Base-by-base conservation (phyloP, 2,329 filamentous ascomycete species). In the Penicillium sp. region DNA sequence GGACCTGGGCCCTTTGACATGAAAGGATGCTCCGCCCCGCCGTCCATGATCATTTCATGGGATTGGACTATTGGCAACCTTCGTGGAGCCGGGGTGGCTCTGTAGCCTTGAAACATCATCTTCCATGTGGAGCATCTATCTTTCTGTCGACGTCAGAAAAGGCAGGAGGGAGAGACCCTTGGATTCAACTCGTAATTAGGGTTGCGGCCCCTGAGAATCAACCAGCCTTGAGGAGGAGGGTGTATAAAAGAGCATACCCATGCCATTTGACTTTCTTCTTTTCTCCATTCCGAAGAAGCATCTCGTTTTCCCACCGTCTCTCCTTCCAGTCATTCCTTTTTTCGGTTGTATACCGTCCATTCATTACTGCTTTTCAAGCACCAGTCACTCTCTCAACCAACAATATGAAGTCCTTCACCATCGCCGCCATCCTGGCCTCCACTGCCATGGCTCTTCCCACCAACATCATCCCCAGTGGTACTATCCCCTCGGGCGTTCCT, bases 381-480 rank as follows among this genome's bases (percentile, higher is more conserved):
- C 24, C 52, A 57, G 54, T 58, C 60, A 56, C 53, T 63, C 54
- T 45, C 52, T 62, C 37, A 37, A 54, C 46, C 44, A 33, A 46
- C 53, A 63, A 52, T 16, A 65, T 65, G 62, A 65, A 63, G 55
- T 51, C 61, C 19, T 63, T 65, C 52, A 52, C 61, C 43, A 37
- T 65, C 31, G 55, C 60, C 21, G 62, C 62, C 54, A 29, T 65
- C 14, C 45, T 65, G 59, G 62, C 59, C 10, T 55, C 62, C 23
- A 46, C 57, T 46, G 62, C 52, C 54, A 45, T 52, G 34, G 62
- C 62, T 36, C 45, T 64, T 39, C 62, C 62, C 14, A 48, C 60
- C 28, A 58, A 49, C 42, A 44, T 57, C 43, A 34, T 60, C 13
- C 42, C 48, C 37, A 52, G 59, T 13, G 47, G 48, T 14, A 46